Evolutionary conservation across 768 basidiomycete species (phyloP).

Genomic region (Auriscalpium orientale): DNA sequence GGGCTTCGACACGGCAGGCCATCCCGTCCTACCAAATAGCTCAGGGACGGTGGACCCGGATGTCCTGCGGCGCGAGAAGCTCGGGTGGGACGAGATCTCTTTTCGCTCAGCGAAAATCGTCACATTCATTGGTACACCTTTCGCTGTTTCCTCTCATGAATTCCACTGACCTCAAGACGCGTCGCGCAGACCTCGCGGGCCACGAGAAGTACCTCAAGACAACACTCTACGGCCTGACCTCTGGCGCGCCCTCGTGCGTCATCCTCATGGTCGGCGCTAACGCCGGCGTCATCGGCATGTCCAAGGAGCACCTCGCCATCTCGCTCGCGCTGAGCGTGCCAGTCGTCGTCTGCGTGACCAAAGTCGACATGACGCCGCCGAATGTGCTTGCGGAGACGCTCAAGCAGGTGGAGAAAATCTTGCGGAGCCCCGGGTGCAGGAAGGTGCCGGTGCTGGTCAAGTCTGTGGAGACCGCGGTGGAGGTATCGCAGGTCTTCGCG

Average conservation of each 20-base stretch:
- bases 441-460: constrained; percentile 83
- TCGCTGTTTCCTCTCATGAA: neutral
- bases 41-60: constrained; percentile 51
- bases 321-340: constrained; percentile 90
- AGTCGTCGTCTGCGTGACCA: constrained; percentile 89
- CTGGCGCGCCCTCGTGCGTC: constrained; percentile 86
- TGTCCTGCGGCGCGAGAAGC: constrained; percentile 69
- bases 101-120: constrained; percentile 85
- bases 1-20: constrained; percentile 73
- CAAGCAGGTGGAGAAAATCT: constrained; percentile 87
- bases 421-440: constrained; percentile 90
- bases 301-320: constrained; percentile 94
- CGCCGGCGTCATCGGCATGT: constrained; percentile 87
- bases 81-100: constrained; percentile 95
- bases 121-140: constrained; percentile 69
- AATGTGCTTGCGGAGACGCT: constrained; percentile 88
- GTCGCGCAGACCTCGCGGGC: constrained; percentile 73
- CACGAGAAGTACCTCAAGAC: constrained; percentile 93
- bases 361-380: constrained; percentile 97
- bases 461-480: constrained; percentile 72
- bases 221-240: constrained; percentile 90
- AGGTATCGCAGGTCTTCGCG: constrained; percentile 66
- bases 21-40: constrained; percentile 69
- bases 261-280: constrained; percentile 94
- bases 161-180: neutral